Evolutionary conservation across 208 protist species (phyloP), one percentile per base, ranked within the genome.

Genomic region (Trypanosoma congolense): DNA sequence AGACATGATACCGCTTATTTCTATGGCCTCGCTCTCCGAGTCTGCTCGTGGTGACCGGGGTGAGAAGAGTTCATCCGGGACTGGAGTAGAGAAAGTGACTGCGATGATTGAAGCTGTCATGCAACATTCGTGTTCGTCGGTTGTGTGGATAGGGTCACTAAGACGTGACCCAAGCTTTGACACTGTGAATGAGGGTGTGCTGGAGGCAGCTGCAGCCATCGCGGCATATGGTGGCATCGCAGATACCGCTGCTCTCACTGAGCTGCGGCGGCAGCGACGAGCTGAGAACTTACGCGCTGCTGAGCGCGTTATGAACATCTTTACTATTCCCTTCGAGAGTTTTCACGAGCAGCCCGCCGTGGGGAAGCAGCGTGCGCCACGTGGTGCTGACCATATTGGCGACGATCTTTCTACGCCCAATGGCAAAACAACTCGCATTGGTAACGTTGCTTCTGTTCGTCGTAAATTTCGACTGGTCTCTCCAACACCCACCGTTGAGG

Each of bases 251-350:
- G 46, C 58, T 14, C 55, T 61, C 25, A 30, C 44, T 25, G 50
- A 63, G 36, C 28, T 62, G 28, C 64, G 57, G 5, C 57, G 63
- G 2, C 36, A 26, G 40, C 70, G 70, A 18, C 51, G 70, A 35
- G 25, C 48, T 22, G 63, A 76, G 48, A 76, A 76, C 38, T 24
- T 64, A 9, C 19, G 42, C 30, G 70, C 70, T 16, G 70, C 63
- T 1, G 40, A n/a, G 8, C 41, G 49, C 14, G 70, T 63, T 24
- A 36, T 71, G 4, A 45, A 56, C n/a, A 28, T 56, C 14, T 76
- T 71, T 36, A 40, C 55, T 10, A 12, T 67, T 6, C 48, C 63
- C 2, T 63, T 65, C 42, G 28, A 22, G 3, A 5, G 14, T 16
- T 40, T 18, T 8, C 2, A 33, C 33, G 18, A 33, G 18, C 46